Percentiles rank a stretch among this genome's conserved stretches.
Conservation (phyloP, 2,329 filamentous ascomycete genomes). For the Alternaria longipes region DNA sequence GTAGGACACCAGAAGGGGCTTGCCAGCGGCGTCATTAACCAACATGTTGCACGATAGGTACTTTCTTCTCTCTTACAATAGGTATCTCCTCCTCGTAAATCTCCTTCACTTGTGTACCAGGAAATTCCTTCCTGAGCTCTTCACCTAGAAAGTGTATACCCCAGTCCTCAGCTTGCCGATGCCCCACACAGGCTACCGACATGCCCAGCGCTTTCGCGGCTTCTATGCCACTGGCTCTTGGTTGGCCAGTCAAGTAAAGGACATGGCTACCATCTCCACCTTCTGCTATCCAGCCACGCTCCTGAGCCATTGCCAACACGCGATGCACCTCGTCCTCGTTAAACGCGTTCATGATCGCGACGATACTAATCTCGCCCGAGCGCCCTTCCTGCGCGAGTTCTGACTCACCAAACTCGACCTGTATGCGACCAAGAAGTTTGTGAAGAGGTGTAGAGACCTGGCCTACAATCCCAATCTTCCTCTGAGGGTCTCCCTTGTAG, state of each 20-base stretch:
- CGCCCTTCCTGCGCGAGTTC: slow-evolving; percentile 37
- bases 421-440: slow-evolving; percentile 29
- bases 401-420: slow-evolving; percentile 38
- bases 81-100: slow-evolving; percentile 48
- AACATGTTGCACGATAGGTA: neutral
- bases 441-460: slow-evolving; percentile 19
- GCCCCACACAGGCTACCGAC: slow-evolving; percentile 52
- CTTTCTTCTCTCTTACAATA: slow-evolving; percentile 10
- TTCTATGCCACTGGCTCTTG: slow-evolving; percentile 44
- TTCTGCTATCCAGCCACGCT: slow-evolving; percentile 35
- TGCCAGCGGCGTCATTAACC: neutral
- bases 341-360: slow-evolving; percentile 56
- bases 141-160: slow-evolving; percentile 49
- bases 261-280: slow-evolving; percentile 39
- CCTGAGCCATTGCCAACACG: slow-evolving; percentile 40
- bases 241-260: slow-evolving; percentile 52
- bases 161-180: slow-evolving; percentile 52
- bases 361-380: slow-evolving; percentile 33
- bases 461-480: slow-evolving; percentile 52
- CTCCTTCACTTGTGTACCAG: slow-evolving; percentile 43
- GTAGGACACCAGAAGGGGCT: neutral
- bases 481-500: slow-evolving; percentile 51
- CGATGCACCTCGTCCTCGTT: slow-evolving; percentile 48
- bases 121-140: slow-evolving; percentile 41
- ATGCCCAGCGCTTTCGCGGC: slow-evolving; percentile 45